These are phyloP conservation scores for Penicillium sp. DNA, from an alignment of 2,329 filamentous ascomycete species.

Conservation along the genomic window DNA sequence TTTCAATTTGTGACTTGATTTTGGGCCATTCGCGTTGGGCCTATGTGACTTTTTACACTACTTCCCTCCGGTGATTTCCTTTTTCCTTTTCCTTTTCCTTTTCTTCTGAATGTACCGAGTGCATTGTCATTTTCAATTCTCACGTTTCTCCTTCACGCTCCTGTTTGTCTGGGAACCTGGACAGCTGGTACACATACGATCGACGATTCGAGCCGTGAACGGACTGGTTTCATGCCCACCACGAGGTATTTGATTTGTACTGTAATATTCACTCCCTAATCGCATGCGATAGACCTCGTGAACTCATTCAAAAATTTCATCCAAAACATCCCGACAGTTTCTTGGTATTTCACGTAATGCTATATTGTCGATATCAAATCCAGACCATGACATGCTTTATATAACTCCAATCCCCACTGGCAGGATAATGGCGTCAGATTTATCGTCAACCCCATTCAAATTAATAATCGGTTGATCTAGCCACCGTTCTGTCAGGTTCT, in stretches of 20 bases:
- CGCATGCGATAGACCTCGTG: constrained; percentile 1
- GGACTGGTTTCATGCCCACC: neutral
- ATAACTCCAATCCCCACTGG: neutral
- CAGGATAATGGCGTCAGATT: neutral
- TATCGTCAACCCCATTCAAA: neutral
- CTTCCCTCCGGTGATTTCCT: neutral
- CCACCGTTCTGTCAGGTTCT: constrained; percentile 4
- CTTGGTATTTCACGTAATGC: no score
- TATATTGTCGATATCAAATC: no score
- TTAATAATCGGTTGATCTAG: neutral
- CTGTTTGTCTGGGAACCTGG: neutral
- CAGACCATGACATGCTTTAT: no score
- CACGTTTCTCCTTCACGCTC: neutral
- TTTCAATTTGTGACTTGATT: neutral
- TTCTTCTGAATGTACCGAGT: no score
- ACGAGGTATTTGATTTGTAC: constrained; percentile 5
- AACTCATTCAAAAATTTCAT: neutral
- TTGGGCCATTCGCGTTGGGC: neutral
- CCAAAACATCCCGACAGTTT: neutral
- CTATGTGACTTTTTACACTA: neutral
- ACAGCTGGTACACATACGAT: neutral
- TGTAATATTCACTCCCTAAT: constrained; percentile 7
- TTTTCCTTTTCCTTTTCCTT: neutral
- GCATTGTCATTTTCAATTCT: no score
- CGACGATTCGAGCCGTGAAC: neutral